Percentiles rank a stretch among this genome's conserved stretches.
phyloP scores from a whole-genome alignment of 352 stramenopile genomes.

The Phytophthora sansomeana region DNA sequence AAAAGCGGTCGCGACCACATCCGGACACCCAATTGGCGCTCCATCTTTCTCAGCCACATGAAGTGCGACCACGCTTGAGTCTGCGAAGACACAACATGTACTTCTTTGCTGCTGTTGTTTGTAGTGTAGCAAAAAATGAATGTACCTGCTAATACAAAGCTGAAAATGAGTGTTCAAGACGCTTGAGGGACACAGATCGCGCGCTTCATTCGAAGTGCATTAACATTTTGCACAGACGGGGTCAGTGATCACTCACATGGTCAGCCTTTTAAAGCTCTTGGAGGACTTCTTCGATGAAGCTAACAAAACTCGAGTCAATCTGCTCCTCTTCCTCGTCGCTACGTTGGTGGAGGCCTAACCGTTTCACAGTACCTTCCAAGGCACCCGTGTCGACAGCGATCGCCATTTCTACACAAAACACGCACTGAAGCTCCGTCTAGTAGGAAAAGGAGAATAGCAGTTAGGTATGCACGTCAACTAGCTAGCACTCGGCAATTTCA shows the following conservation, averaged over 20 bases:
- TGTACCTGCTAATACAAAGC: neutral
- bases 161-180: neutral
- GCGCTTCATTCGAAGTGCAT: neutral
- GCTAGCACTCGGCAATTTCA: neutral
- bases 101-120: neutral
- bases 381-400: conserved; percentile 64
- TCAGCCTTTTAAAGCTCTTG: conserved; percentile 61
- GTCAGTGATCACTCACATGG: conserved; percentile 31
- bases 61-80: conserved; percentile 48
- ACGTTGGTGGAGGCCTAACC: conserved; percentile 66
- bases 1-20: conserved; percentile 66
- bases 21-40: conserved; percentile 74
- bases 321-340: conserved; percentile 76
- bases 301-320: conserved; percentile 87
- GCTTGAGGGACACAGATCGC: neutral
- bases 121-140: conserved; percentile 1
- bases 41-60: conserved; percentile 73
- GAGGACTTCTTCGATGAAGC: conserved; percentile 83
- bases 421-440: conserved; percentile 75
- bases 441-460: neutral
- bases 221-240: conserved; percentile 3
- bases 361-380: conserved; percentile 76
- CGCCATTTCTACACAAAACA: conserved; percentile 86
- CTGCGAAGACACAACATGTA: neutral
- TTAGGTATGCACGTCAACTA: conserved; percentile 6